A percentile compares a stretch with the other conserved stretches of the same genome.
phyloP scores from a whole-genome alignment of 2,329 filamentous ascomycete species.

The Colletotrichum tropicicola region DNA sequence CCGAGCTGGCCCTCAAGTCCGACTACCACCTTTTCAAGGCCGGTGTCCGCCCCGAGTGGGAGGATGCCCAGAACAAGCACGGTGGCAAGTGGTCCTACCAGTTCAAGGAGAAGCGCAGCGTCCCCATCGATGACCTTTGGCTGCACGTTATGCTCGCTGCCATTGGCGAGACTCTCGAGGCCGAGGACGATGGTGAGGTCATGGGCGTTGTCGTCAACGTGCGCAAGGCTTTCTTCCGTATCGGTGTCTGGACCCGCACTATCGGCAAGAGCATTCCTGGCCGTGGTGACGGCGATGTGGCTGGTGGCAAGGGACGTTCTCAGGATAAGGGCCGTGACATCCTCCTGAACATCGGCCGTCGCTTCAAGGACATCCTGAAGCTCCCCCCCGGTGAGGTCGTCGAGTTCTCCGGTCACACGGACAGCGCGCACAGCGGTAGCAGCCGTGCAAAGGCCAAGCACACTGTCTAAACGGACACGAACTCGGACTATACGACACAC shows the following conservation, averaged over 20 bases:
- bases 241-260: slow-evolving; percentile 96
- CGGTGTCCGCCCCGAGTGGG: slow-evolving; percentile 97
- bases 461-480: slow-evolving; percentile 67
- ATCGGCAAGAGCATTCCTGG: slow-evolving; percentile 85
- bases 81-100: slow-evolving; percentile 99
- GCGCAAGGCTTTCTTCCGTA: slow-evolving; percentile 96
- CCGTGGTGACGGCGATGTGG: slow-evolving; percentile 76
- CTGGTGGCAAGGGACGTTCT: slow-evolving; percentile 80
- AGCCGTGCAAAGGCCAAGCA: slow-evolving; percentile 97
- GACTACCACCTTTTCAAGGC: slow-evolving; percentile 99
- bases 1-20: slow-evolving; percentile 95
- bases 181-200: slow-evolving; percentile 93
- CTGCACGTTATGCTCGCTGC: slow-evolving; percentile 95
- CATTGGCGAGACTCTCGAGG: slow-evolving; percentile 97
- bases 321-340: slow-evolving; percentile 86
- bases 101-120: slow-evolving; percentile 93
- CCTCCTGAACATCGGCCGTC: slow-evolving; percentile 82
- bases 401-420: slow-evolving; percentile 97
- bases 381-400: slow-evolving; percentile 80
- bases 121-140: slow-evolving; percentile 96
- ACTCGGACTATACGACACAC: slow-evolving; percentile 12
- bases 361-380: slow-evolving; percentile 92
- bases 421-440: slow-evolving; percentile 91
- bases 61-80: slow-evolving; percentile 98
- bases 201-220: slow-evolving; percentile 99